phyloP scores from a whole-genome alignment of 208 protist species.

The Acanthamoeba sp. region DNA sequence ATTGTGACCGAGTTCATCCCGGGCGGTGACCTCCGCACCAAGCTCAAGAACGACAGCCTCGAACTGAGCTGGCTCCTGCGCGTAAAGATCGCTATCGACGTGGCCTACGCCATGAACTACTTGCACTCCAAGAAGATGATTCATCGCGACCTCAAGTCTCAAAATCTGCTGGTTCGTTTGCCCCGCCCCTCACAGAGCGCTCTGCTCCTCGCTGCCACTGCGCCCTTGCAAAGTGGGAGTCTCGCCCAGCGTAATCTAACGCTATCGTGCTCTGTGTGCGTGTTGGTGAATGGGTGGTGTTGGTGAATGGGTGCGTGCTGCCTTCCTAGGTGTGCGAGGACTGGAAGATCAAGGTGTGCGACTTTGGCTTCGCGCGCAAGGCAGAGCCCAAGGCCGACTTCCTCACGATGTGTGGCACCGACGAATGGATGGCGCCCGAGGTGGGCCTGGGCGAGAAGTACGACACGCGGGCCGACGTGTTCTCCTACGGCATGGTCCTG shows the following conservation, averaged over 20 bases:
- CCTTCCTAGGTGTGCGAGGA: conserved; percentile 17
- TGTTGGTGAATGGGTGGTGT: neutral
- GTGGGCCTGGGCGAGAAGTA: conserved; percentile 4
- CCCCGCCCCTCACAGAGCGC: neutral
- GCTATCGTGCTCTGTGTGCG: neutral
- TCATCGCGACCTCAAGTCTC: conserved; percentile 44
- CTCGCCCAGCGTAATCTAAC: neutral
- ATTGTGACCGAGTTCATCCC: conserved; percentile 66
- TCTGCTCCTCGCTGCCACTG: too few relatives aligned
- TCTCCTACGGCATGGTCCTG: conserved; percentile 73
- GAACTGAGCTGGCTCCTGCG: conserved; percentile 2
- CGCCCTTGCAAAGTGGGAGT: too few relatives aligned
- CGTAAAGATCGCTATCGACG: conserved; percentile 12
- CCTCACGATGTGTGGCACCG: conserved; percentile 57
- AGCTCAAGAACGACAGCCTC: conserved; percentile 20
- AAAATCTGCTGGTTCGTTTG: conserved; percentile 54
- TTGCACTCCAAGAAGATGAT: conserved; percentile 63
- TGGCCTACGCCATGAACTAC: conserved; percentile 19
- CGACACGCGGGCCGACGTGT: conserved; percentile 69
- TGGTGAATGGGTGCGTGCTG: neutral
- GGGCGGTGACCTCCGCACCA: neutral
- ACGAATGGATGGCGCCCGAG: conserved; percentile 72
- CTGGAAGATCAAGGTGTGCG: conserved; percentile 72
- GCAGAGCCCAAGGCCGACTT: conserved; percentile 59
- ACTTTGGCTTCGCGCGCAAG: conserved; percentile 62